phyloP scores from a whole-genome alignment of 2,329 filamentous ascomycete genomes.

The Alternaria postmessia region DNA sequence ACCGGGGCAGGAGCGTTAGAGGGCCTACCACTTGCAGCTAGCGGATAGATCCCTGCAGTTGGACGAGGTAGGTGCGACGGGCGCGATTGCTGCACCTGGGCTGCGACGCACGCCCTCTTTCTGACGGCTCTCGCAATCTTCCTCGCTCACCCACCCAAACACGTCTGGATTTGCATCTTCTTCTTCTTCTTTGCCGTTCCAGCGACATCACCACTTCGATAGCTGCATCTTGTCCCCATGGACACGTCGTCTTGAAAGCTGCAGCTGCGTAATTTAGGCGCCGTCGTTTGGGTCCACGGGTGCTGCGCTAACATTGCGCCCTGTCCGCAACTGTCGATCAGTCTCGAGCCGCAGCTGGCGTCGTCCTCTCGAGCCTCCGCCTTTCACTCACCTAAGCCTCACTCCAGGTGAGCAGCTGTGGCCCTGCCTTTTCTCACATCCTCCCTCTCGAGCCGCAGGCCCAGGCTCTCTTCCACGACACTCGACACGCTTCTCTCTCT shows the following conservation, averaged over 20 bases:
- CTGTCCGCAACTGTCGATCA: conserved; percentile 19
- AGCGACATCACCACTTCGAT: neutral
- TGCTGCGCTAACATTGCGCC: conserved; percentile 16
- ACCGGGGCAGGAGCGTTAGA: conserved; percentile 7
- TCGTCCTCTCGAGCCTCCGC: conserved; percentile 14
- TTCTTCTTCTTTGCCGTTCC: neutral
- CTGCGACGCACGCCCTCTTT: neutral
- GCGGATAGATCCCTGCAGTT: conserved; percentile 14
- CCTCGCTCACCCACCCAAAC: conserved; percentile 8
- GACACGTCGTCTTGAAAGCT: conserved; percentile 6
- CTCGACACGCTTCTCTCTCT: neutral
- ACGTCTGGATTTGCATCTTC: neutral
- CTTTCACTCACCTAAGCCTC: conserved; percentile 17
- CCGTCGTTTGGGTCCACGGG: conserved; percentile 11
- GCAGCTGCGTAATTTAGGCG: conserved; percentile 14
- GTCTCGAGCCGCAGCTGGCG: conserved; percentile 20
- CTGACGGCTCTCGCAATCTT: conserved; percentile 9
- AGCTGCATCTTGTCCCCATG: neutral
- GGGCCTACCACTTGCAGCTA: conserved; percentile 6
- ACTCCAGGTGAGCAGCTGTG: conserved; percentile 18
- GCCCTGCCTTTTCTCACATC: conserved; percentile 2
- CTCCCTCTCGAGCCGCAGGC: conserved; percentile 4
- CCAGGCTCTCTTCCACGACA: conserved; percentile 5
- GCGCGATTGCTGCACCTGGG: conserved; percentile 12
- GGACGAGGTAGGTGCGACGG: conserved; percentile 13